Percentiles rank a stretch among this genome's conserved stretches.
These are phyloP conservation scores for Sugiyamaella smithiae DNA, from an alignment of 805 yeast genomes.

Conservation along the genomic window DNA sequence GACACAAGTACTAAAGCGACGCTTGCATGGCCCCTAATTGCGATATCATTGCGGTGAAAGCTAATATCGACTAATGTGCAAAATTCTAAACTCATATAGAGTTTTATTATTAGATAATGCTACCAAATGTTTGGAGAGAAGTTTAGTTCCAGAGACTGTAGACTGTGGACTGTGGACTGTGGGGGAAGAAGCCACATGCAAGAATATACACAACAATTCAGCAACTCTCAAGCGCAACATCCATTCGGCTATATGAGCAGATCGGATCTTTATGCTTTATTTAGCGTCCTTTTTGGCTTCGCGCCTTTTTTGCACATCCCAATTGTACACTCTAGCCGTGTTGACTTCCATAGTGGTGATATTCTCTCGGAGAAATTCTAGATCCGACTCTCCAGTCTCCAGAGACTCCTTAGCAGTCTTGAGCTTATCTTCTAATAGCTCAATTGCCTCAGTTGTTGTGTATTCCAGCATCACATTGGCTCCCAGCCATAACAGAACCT, in stretches of 20 bases:
- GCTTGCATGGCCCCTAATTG: too few relatives aligned
- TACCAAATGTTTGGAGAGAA: too few relatives aligned
- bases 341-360: constrained; percentile 98
- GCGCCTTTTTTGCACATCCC: constrained; percentile 38
- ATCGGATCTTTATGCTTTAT: not conserved
- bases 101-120: too few relatives aligned
- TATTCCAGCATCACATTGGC: constrained; percentile 97
- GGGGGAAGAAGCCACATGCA: too few relatives aligned
- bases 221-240: too few relatives aligned
- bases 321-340: constrained; percentile 65
- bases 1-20: too few relatives aligned
- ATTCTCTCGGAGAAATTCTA: constrained; percentile 79
- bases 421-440: constrained; percentile 60
- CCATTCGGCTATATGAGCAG: not conserved
- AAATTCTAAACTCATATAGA: too few relatives aligned
- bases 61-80: too few relatives aligned
- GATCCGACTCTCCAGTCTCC: constrained; percentile 69
- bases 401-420: constrained; percentile 58
- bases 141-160: too few relatives aligned
- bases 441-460: constrained; percentile 82
- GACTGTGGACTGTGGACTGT: too few relatives aligned
- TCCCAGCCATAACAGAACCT: constrained; percentile 92
- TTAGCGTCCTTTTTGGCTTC: constrained; percentile 10
- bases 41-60: too few relatives aligned
- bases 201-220: too few relatives aligned